Evolutionary conservation across 2,329 filamentous ascomycete species (phyloP), one percentile per base, ranked within the genome.

Genomic region (Xylaria sp.): DNA sequence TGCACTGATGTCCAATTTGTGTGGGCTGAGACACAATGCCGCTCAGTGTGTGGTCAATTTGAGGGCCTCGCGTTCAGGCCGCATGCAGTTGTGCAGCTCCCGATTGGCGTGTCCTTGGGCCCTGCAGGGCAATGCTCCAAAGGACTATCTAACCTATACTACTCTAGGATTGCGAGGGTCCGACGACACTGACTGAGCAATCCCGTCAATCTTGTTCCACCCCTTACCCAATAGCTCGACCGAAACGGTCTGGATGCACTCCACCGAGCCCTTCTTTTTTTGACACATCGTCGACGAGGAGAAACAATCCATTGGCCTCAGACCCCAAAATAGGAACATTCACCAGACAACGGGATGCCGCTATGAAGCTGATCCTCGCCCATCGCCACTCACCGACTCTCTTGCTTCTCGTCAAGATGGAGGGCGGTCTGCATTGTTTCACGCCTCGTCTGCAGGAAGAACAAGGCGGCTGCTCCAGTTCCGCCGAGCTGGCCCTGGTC

Each of bases 1-100:
- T 72, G 70, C 70, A 72, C 60, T 72, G 70, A 70, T 72, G 70
- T 72, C 70, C 70, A 72, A 72, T 70, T 64, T 67, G 62, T 68
- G 70, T 70, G 70, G 70, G 70, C 70, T 72, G 67, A 68, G 66
- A 49, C 29, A 25, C 17, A 62, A 64, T 54, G 44, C 65, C 60
- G 67, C 25, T 46, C 62, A 51, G 59, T 67, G 71, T 66, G 65
- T 72, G 71, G 71, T 66, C 71, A 71, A 68, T 71, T 51, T 55
- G 49, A 62, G 65, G 66, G 67, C 63, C 68, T 67, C 58, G 53
- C 48, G 47, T 67, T 63, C 58, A 66, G 69, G 63, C 61, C 65
- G 64, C 65, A 71, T 71, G 65, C 56, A 64, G 41, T 38, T 60
- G 58, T 71, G 55, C 44, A 62, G 40, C 55, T 64, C 67, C 70